Conservation (phyloP, 768 basidiomycete genomes). For the Boletus rubropictus region DNA sequence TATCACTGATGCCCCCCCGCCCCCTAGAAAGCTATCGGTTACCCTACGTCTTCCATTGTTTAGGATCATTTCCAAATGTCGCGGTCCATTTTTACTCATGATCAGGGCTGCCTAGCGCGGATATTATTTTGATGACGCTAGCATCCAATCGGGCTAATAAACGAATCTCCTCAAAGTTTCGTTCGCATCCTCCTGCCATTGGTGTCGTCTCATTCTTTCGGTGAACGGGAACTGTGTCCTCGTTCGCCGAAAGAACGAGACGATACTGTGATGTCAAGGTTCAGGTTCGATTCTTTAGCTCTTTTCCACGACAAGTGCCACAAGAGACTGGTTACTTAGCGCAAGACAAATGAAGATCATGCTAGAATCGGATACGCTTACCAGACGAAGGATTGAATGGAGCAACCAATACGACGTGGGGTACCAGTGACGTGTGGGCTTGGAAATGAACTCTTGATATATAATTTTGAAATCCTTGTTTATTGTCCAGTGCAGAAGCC, state of each 20-base stretch:
- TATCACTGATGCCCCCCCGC: too few species aligned
- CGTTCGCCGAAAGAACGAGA: not conserved
- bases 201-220: not conserved
- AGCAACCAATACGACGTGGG: not conserved
- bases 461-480: too few species aligned
- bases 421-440: not conserved
- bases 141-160: not conserved
- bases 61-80: not conserved
- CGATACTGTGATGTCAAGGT: not conserved
- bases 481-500: too few species aligned
- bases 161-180: not conserved
- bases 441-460: not conserved
- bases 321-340: not conserved
- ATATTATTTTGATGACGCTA: too few species aligned
- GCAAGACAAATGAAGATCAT: not conserved
- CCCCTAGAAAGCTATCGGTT: conserved; percentile 17
- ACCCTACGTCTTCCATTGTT: not conserved
- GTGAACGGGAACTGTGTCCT: too few species aligned
- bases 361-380: not conserved
- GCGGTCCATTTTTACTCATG: not conserved
- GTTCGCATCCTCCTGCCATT: not conserved
- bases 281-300: not conserved
- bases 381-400: not conserved
- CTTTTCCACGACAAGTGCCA: not conserved
- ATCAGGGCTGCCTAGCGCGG: not conserved